Evolutionary conservation across 1,139 yeast species (phyloP).

Genomic region (Magnusiomyces fungicola): DNA sequence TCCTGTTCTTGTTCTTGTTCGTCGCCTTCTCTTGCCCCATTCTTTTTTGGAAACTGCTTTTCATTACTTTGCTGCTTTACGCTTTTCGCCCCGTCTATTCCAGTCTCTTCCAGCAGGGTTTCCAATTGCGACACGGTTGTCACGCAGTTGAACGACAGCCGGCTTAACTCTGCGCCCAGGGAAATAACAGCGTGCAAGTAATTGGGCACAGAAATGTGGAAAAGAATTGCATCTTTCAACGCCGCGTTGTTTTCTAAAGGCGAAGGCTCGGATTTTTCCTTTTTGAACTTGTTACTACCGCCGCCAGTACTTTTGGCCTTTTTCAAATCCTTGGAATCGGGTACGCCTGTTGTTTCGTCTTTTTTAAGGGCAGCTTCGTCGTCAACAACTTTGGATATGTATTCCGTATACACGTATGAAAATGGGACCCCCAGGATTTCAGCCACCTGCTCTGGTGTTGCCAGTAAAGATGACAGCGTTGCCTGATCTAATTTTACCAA

Average conservation of each 20-base stretch:
- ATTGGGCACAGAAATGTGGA: slow-evolving; percentile 18
- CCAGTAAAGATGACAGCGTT: slow-evolving; percentile 7
- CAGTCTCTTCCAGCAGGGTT: neutral
- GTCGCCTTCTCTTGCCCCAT: neutral
- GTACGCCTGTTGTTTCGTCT: neutral
- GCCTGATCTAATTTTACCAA: neutral
- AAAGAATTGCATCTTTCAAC: slow-evolving; percentile 7
- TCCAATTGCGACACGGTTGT: slow-evolving; percentile 21
- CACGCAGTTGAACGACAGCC: slow-evolving; percentile 30
- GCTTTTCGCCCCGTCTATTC: no score
- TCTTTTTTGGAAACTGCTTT: neutral
- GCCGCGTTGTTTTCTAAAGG: slow-evolving; percentile 1
- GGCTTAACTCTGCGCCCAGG: slow-evolving; percentile 26
- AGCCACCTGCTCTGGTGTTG: slow-evolving; percentile 19
- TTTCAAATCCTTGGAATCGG: no score
- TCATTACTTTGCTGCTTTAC: neutral
- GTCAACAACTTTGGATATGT: neutral
- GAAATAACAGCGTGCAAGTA: slow-evolving; percentile 29
- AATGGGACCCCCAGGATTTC: slow-evolving; percentile 16
- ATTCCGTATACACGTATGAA: neutral
- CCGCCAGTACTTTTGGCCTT: neutral
- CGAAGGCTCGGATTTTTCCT: neutral
- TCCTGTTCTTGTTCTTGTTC: neutral
- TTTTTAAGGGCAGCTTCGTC: neutral
- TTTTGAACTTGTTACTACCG: no score